phyloP scores from a whole-genome alignment of 352 stramenopile genomes.

The Globisporangium canariense region DNA sequence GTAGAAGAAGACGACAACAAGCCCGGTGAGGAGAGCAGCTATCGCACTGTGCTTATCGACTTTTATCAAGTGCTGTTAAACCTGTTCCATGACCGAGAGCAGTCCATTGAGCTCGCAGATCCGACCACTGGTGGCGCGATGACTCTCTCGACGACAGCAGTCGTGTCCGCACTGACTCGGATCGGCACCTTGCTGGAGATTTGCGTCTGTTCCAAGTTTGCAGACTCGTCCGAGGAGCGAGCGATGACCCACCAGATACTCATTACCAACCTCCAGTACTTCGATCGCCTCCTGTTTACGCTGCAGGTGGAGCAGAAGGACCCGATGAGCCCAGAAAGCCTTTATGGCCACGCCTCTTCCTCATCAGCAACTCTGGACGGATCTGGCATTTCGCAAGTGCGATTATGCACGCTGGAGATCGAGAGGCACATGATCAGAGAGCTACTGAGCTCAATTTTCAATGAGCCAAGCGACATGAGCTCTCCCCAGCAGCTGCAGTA shows the following conservation, averaged over 20 bases:
- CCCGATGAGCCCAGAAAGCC: not conserved
- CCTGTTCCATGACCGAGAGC: slow-evolving; percentile 38
- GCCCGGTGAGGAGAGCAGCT: slow-evolving; percentile 4
- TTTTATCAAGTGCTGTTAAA: slow-evolving; percentile 33
- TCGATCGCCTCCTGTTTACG: slow-evolving; percentile 51
- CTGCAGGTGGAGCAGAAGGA: slow-evolving; percentile 26
- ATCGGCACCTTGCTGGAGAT: slow-evolving; percentile 28
- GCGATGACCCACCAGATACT: slow-evolving; percentile 19
- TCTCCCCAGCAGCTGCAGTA: not conserved
- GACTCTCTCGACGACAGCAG: slow-evolving; percentile 21
- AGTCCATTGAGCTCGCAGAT: slow-evolving; percentile 30
- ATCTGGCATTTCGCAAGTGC: not conserved
- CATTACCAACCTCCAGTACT: slow-evolving; percentile 32
- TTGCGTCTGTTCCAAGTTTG: slow-evolving; percentile 16
- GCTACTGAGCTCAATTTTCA: slow-evolving; percentile 1
- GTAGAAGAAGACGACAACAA: slow-evolving; percentile 4
- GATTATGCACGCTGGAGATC: slow-evolving; percentile 24
- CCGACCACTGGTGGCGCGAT: slow-evolving; percentile 30
- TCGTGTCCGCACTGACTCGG: slow-evolving; percentile 20
- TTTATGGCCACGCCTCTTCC: not conserved
- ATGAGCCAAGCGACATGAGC: not conserved
- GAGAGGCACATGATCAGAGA: slow-evolving; percentile 21
- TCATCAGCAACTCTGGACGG: not conserved
- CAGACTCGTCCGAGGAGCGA: not conserved
- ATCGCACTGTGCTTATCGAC: slow-evolving; percentile 6